Evolutionary conservation across 2,329 filamentous ascomycete genomes (phyloP).

Genomic region (Trichophyton benhamiae): DNA sequence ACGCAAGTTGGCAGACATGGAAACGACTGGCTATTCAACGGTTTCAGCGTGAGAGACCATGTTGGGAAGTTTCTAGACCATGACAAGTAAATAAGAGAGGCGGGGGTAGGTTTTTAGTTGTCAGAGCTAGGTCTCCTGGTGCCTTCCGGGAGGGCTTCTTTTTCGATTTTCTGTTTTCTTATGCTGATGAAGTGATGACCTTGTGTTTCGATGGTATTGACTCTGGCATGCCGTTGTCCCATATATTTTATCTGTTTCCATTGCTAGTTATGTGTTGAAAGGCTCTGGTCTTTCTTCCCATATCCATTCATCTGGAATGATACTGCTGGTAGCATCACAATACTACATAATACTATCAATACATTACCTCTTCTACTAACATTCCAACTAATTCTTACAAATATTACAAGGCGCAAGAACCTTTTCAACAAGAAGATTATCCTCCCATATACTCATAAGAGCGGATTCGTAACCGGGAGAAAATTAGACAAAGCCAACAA

Average conservation of each 20-base stretch:
- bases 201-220: background rate
- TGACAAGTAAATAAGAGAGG: conserved; percentile 9
- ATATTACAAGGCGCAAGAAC: too few relatives aligned
- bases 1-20: conserved; percentile 38
- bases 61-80: conserved; percentile 24
- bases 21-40: conserved; percentile 41
- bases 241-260: background rate
- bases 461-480: background rate
- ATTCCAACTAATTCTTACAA: too few relatives aligned
- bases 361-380: too few relatives aligned
- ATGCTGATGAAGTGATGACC: background rate
- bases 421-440: background rate
- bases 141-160: background rate
- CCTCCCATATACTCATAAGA: background rate
- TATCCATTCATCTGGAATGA: too few relatives aligned
- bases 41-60: conserved; percentile 36
- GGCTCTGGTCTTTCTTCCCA: background rate
- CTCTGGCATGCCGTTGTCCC: background rate
- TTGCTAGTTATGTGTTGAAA: background rate
- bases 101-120: too few relatives aligned
- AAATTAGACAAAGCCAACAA: background rate
- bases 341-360: too few relatives aligned
- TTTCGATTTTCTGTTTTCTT: background rate
- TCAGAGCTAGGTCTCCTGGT: background rate
- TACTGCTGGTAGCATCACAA: too few relatives aligned